Conservation (phyloP, 768 basidiomycete genomes). For the Hygrophorus pudorinus region DNA sequence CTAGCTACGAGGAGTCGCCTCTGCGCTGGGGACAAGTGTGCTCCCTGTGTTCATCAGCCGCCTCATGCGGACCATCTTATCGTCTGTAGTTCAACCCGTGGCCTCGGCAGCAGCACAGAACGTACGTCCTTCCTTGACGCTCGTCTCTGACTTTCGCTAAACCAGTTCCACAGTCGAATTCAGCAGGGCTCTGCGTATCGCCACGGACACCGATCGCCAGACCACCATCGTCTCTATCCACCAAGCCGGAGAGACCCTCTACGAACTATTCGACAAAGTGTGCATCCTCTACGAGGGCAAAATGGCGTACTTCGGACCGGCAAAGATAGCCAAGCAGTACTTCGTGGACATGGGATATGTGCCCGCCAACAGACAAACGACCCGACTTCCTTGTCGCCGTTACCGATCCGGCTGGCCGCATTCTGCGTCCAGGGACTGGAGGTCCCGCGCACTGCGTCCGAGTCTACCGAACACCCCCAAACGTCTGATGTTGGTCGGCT, state of each 20-base stretch:
- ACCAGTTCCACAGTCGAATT: conserved; percentile 50
- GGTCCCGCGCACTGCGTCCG: conserved; percentile 33
- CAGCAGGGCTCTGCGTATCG: conserved; percentile 52
- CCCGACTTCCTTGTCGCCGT: conserved; percentile 55
- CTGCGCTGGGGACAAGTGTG: conserved; percentile 72
- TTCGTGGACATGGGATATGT: conserved; percentile 62
- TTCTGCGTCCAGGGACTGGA: conserved; percentile 23
- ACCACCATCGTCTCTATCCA: conserved; percentile 75
- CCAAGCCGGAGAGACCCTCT: conserved; percentile 69
- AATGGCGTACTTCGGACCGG: conserved; percentile 71
- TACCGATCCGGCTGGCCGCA: conserved; percentile 49
- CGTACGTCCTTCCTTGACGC: too few relatives aligned
- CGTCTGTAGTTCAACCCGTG: conserved; percentile 58
- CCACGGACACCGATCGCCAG: conserved; percentile 42
- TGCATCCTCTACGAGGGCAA: conserved; percentile 68
- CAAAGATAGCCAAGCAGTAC: conserved; percentile 54
- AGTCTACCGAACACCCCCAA: conserved; percentile 31
- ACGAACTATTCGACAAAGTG: conserved; percentile 58
- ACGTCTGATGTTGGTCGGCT: conserved; percentile 20
- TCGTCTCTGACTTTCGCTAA: too few relatives aligned
- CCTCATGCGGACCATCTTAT: too few relatives aligned
- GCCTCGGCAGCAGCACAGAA: conserved; percentile 63
- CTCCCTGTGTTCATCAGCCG: too few relatives aligned
- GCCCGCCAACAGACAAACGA: conserved; percentile 52
- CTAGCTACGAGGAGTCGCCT: conserved; percentile 53